phyloP scores from a whole-genome alignment of 192 early-diverging fungal genomes.

The Gigaspora rosea region DNA sequence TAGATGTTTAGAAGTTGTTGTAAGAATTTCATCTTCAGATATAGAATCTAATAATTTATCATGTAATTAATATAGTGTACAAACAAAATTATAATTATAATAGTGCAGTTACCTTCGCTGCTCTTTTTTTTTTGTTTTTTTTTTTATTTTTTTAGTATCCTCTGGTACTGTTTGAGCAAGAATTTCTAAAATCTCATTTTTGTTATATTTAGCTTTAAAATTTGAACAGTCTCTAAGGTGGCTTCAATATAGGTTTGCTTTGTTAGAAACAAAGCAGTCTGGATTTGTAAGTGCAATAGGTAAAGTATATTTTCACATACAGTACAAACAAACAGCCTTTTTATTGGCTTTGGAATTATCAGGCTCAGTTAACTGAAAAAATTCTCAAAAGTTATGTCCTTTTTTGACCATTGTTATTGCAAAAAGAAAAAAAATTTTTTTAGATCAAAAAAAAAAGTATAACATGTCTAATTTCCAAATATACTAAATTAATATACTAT shows the following conservation, averaged over 20 bases:
- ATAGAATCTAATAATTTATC: no score
- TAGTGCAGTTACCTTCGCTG: no score
- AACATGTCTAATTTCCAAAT: no score
- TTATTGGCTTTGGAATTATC: not conserved
- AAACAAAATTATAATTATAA: no score
- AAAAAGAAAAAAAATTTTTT: no score
- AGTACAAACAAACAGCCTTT: not conserved
- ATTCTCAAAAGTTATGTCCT: not conserved
- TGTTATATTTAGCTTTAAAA: slow-evolving; percentile 5
- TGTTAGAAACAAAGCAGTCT: slow-evolving; percentile 5
- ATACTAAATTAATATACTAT: no score
- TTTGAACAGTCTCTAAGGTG: not conserved
- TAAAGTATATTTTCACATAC: not conserved
- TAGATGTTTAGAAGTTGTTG: no score
- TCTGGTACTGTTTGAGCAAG: not conserved
- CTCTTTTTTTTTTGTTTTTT: no score
- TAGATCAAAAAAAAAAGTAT: no score
- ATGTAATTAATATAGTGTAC: no score
- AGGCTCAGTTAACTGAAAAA: not conserved
- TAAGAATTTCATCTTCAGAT: not conserved
- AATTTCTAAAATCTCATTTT: not conserved
- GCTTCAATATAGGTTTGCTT: not conserved
- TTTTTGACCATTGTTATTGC: not conserved
- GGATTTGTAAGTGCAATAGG: not conserved
- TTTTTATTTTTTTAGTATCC: no score